Base-by-base conservation (phyloP, 495 filamentous ascomycete genomes). In the Aspergillus sclerotioniger region DNA sequence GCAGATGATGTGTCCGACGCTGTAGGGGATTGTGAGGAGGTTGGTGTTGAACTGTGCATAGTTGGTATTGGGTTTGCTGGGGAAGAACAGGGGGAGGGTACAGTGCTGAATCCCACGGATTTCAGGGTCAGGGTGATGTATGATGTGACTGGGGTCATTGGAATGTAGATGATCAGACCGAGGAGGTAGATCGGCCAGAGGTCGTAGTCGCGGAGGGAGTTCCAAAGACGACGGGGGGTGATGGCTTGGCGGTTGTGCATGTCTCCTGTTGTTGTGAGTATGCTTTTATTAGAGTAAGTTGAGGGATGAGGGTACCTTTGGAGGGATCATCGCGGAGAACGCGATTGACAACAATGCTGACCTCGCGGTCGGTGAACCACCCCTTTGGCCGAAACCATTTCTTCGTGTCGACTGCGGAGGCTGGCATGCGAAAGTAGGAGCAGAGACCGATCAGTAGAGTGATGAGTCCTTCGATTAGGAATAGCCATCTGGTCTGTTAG, bases 311-410 rank as follows among this genome's bases (percentile, higher is more conserved):
- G 51, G 49, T 63, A 58, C 82, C 84, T 65, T 87, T 88, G 51
- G 75, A 78, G 15, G 85, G 84, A 61, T 87, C 85, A 47, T 87
- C 85, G 20, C 85, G 81, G 5, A 87, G 69, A 15, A 87, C 71
- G 0, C 84, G 76, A 62, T 87, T 87, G 37, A 85, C 83, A 5
- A 86, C 65, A 57, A 87, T 87, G 10, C 58, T 58, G 33, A 80
- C 83, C 59, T 86, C 84, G n/a, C 75, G 76, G 6, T 83, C 82
- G 0, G 65, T 79, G 61, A 86, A 87, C 85, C 85, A 88, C 1
- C 82, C 82, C 54, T 81, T 82, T 15, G 79, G 74, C 8, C 82
- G 70, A 53, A 80, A 78, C 79, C 80, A 80, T 49, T 71, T 77
- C 25, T 74, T 72, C 0, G 84, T 87, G 65, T 86, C 77, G 1